Evolutionary conservation across 306 rosid species (phyloP).

Genomic region (Casuarina equisetifolia): DNA sequence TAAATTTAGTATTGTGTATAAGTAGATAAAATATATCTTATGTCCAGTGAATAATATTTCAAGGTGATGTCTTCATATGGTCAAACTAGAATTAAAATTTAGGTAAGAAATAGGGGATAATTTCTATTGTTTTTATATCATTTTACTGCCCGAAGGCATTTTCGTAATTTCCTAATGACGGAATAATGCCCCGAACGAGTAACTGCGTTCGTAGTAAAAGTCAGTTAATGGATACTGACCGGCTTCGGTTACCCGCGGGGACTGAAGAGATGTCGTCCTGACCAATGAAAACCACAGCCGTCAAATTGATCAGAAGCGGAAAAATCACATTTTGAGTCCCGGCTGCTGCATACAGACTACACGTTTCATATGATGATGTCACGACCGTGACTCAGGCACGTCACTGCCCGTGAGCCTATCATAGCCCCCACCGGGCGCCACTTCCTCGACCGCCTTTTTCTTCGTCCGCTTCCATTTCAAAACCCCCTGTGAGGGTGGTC

Average conservation of each 20-base stretch:
- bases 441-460: conserved; percentile 26
- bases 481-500: neutral
- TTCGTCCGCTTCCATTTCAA: neutral
- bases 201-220: neutral
- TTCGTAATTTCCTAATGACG: neutral
- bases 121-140: no score
- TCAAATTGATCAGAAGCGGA: neutral
- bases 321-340: neutral
- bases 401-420: neutral
- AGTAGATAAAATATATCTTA: no score
- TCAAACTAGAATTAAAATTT: no score
- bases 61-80: no score
- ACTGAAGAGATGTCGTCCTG: neutral
- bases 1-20: no score
- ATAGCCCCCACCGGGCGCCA: neutral
- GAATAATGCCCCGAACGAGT: neutral
- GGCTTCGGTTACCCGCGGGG: conserved; percentile 10
- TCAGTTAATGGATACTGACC: conserved; percentile 15
- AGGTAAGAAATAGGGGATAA: no score
- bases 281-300: conserved; percentile 11
- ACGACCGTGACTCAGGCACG: neutral
- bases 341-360: neutral
- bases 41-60: no score
- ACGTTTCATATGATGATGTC: neutral
- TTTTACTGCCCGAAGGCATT: neutral